Base-by-base conservation (phyloP, 1,284 basidiomycete genomes). In the Cyathus pygmaeus region DNA sequence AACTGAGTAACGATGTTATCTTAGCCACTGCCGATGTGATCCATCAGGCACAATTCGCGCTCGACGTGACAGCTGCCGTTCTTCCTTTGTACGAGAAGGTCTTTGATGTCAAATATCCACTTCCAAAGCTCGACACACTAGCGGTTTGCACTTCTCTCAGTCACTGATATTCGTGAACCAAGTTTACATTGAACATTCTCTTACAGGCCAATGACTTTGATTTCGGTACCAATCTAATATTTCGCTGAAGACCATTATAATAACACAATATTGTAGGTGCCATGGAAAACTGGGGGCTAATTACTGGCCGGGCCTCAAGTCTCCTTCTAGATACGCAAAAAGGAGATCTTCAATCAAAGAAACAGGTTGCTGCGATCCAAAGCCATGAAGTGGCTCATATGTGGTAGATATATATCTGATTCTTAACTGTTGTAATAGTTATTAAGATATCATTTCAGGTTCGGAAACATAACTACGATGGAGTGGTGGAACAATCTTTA, bases 201-300 rank as follows among this genome's bases (percentile, higher is more conserved):
- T 24, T 53, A 27, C 62, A 90, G 86, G 93, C 87, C 6, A 88
- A 87, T 62, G 94, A 97, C 76, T 97, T 97, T 67, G 95, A 97
- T 74, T 91, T 92, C 33, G 94, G 88, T 83, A 60, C 56, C 67
- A 61, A 17, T 26, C 46, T 57, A 33, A 44, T 29, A 10, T 21
- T 44, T 41, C 7, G 33, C 7, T n/a, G 33, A 36, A 36, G 29
- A 9, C 26, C 13, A n/a, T 23, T 36, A 17, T 13, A 15, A 52
- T 41, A 57, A n/a, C 62, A 29, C 54, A 11, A 52, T 54, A n/a
- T n/a, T n/a, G n/a, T 63, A 83, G 86, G 94, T 56, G 95, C 95
- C 3, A 97, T 96, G 95, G 95, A 98, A 81, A 98, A 98, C 76
- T 96, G 94, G 92, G 95, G 96, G 59, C 81, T 98, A 60, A 98